A percentile compares a stretch with the other conserved stretches of the same genome.
Conservation (phyloP, 2,329 filamentous ascomycete species). For the Ophiostoma ips region DNA sequence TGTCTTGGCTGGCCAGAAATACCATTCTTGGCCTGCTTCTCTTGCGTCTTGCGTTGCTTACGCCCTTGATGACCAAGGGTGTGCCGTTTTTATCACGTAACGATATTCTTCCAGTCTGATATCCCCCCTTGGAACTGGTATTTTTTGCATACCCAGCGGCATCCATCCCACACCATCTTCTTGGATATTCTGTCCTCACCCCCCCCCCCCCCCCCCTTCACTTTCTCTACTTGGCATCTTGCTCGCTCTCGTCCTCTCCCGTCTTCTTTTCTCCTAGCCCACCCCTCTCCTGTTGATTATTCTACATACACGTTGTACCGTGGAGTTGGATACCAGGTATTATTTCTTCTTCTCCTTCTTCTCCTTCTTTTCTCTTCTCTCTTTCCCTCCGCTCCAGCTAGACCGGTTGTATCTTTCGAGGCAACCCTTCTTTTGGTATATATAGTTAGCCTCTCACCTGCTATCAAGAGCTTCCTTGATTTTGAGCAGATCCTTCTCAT, state of each 20-base stretch:
- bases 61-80: not conserved
- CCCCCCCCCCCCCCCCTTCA: not conserved
- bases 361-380: not conserved
- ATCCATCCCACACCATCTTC: not conserved
- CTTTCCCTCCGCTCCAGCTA: not conserved
- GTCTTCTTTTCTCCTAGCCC: not conserved
- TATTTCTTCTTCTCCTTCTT: not conserved
- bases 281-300: slow-evolving; percentile 3
- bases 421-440: not conserved
- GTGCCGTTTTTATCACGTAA: not conserved
- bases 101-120: not conserved
- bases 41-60: not conserved
- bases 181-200: not conserved
- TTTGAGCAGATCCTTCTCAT: not conserved
- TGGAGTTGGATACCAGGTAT: slow-evolving; percentile 7
- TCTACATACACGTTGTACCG: slow-evolving; percentile 7
- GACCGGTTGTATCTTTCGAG: not conserved
- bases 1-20: not conserved
- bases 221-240: not conserved
- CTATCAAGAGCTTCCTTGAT: not conserved
- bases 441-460: slow-evolving; percentile 6
- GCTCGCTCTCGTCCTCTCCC: not conserved
- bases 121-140: not conserved
- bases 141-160: no score
- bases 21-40: not conserved